Percentiles rank a stretch among this genome's conserved stretches.
Evolutionary conservation across 1,284 basidiomycete species (phyloP).

Genomic region (Tremellales sp.): DNA sequence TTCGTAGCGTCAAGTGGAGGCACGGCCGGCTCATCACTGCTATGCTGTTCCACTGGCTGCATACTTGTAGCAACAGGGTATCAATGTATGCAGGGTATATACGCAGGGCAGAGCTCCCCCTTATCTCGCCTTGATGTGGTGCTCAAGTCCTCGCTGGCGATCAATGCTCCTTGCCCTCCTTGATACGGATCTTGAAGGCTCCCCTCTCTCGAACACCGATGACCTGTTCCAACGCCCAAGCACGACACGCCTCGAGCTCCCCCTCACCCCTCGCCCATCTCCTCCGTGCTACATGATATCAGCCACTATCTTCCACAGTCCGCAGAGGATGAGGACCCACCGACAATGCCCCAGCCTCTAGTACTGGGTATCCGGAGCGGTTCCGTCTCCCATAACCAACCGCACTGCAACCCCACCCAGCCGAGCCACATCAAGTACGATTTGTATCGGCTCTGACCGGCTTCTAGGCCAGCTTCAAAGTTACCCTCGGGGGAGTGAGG

Average conservation of each 20-base stretch:
- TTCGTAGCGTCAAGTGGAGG: too few species aligned
- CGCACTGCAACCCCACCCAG: constrained; percentile 62
- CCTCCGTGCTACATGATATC: constrained; percentile 24
- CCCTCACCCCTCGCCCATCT: constrained; percentile 30
- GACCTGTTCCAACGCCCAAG: constrained; percentile 42
- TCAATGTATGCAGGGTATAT: not conserved
- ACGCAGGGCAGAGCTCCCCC: not conserved
- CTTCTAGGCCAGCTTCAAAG: constrained; percentile 47
- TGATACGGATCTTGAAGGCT: constrained; percentile 39
- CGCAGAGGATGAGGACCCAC: constrained; percentile 51
- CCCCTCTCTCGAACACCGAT: constrained; percentile 33
- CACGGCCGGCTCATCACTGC: too few species aligned
- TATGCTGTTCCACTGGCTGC: too few species aligned
- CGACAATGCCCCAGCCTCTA: constrained; percentile 84
- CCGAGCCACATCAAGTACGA: constrained; percentile 79
- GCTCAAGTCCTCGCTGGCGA: too few species aligned
- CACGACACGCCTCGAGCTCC: constrained; percentile 28
- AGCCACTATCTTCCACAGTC: not conserved
- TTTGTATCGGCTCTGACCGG: constrained; percentile 67
- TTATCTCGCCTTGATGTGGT: too few species aligned
- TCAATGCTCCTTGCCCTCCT: constrained; percentile 44
- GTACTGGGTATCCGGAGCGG: constrained; percentile 84
- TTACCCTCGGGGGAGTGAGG: constrained; percentile 32
- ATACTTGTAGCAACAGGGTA: too few species aligned
- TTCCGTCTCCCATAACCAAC: constrained; percentile 85